phyloP scores from a whole-genome alignment of 2,329 filamentous ascomycete genomes.

The Monosporascus ibericus region DNA sequence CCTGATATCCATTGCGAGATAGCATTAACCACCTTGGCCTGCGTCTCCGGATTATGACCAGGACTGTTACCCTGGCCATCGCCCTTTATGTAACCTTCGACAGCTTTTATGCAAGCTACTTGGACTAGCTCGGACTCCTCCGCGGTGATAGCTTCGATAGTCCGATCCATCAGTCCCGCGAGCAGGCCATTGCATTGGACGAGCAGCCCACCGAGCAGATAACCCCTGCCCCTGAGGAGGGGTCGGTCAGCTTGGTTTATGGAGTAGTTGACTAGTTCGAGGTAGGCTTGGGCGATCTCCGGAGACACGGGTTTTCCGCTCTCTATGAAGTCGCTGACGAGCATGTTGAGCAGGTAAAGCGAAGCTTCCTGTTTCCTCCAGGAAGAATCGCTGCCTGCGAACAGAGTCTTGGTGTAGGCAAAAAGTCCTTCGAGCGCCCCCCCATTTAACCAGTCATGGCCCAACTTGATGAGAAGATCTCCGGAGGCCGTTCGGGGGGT shows the following conservation, averaged over 20 bases:
- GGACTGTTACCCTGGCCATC: slow-evolving; percentile 35
- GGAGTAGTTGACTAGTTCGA: slow-evolving; percentile 74
- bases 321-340: slow-evolving; percentile 78
- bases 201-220: slow-evolving; percentile 76
- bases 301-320: slow-evolving; percentile 64
- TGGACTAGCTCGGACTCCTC: slow-evolving; percentile 85
- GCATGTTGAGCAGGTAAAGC: slow-evolving; percentile 78
- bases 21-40: slow-evolving; percentile 45
- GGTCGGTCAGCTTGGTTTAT: slow-evolving; percentile 64
- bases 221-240: slow-evolving; percentile 80
- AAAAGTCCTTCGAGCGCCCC: slow-evolving; percentile 74
- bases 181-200: slow-evolving; percentile 63
- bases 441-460: slow-evolving; percentile 72
- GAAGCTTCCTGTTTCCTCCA: slow-evolving; percentile 71
- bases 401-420: slow-evolving; percentile 68
- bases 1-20: slow-evolving; percentile 68
- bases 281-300: slow-evolving; percentile 65
- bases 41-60: slow-evolving; percentile 47
- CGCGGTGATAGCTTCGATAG: slow-evolving; percentile 66
- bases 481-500: slow-evolving; percentile 89
- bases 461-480: slow-evolving; percentile 85
- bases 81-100: slow-evolving; percentile 61
- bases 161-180: slow-evolving; percentile 60
- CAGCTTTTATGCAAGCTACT: slow-evolving; percentile 81
- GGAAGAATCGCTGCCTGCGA: slow-evolving; percentile 45